These are phyloP conservation scores for Emericellopsis cladophorae DNA, from an alignment of 2,329 filamentous ascomycete species.

Conservation along the genomic window DNA sequence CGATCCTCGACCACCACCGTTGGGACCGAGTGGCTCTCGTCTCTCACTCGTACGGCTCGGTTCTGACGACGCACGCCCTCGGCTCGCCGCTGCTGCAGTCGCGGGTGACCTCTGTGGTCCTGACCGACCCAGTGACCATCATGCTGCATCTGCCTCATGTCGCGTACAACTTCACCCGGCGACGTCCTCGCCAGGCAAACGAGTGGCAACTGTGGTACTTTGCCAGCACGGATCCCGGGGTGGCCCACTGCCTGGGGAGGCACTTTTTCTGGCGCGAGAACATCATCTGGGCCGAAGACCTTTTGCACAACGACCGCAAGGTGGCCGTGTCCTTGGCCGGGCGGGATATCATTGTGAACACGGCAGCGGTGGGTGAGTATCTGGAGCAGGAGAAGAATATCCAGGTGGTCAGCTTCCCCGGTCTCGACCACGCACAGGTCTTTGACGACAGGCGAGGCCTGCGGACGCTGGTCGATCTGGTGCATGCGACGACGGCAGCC, in stretches of 20 bases:
- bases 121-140: slow-evolving; percentile 52
- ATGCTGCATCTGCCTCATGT: slow-evolving; percentile 57
- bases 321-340: slow-evolving; percentile 47
- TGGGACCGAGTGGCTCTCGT: slow-evolving; percentile 47
- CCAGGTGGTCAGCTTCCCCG: slow-evolving; percentile 47
- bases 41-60: slow-evolving; percentile 52
- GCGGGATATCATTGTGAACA: slow-evolving; percentile 53
- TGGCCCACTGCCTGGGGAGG: slow-evolving; percentile 49
- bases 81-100: slow-evolving; percentile 31
- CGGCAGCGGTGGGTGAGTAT: slow-evolving; percentile 43
- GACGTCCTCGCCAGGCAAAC: slow-evolving; percentile 42
- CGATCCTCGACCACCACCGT: slow-evolving; percentile 43
- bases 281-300: slow-evolving; percentile 56
- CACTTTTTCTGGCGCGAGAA: slow-evolving; percentile 64
- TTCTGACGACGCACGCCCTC: slow-evolving; percentile 50
- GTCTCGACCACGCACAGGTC: slow-evolving; percentile 51
- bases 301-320: slow-evolving; percentile 18
- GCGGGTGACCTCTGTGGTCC: slow-evolving; percentile 33
- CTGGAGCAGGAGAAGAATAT: slow-evolving; percentile 17
- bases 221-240: slow-evolving; percentile 53
- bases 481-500: slow-evolving; percentile 3
- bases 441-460: slow-evolving; percentile 28
- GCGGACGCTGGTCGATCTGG: slow-evolving; percentile 14
- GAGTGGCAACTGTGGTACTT: slow-evolving; percentile 63
- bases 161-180: slow-evolving; percentile 56